Evolutionary conservation across 2,329 filamentous ascomycete genomes (phyloP).

Genomic region (Geosmithia flava): DNA sequence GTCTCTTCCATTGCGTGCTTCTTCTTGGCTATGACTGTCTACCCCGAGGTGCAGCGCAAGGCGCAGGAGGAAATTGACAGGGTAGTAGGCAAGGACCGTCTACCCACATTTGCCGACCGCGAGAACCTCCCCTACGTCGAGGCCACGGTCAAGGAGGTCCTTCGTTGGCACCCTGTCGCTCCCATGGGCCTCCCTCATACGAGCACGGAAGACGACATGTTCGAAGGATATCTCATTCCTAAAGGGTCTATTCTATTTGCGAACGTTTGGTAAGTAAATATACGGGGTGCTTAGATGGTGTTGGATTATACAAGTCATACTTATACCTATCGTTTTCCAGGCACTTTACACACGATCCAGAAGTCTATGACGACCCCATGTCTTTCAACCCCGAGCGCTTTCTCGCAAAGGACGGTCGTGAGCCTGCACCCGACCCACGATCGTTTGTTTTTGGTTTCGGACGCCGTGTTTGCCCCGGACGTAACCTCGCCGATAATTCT

Average conservation of each 20-base stretch:
- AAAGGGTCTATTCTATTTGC: constrained; percentile 26
- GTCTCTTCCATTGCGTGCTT: constrained; percentile 19
- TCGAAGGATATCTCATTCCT: constrained; percentile 27
- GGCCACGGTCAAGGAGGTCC: constrained; percentile 30
- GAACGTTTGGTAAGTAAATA: constrained; percentile 21
- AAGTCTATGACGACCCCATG: constrained; percentile 30
- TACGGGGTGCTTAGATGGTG: too few species aligned
- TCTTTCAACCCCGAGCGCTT: constrained; percentile 15
- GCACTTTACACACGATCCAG: constrained; percentile 2
- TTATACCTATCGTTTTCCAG: background rate
- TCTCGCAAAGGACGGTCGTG: constrained; percentile 7
- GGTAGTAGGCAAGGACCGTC: constrained; percentile 22
- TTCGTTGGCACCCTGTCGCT: constrained; percentile 30
- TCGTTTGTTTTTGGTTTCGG: constrained; percentile 16
- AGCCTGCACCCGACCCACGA: constrained; percentile 10
- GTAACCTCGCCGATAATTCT: constrained; percentile 11
- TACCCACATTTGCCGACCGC: constrained; percentile 27
- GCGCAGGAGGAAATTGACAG: constrained; percentile 24
- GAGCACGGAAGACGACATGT: constrained; percentile 19
- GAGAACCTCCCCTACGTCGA: constrained; percentile 28
- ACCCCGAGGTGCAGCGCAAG: constrained; percentile 23
- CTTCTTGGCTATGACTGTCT: constrained; percentile 30
- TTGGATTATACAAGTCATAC: too few species aligned
- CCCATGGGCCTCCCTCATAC: constrained; percentile 24
- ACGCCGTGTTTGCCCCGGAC: constrained; percentile 16